phyloP scores from a whole-genome alignment of 306 rosid species.

The Sophora flavescens region DNA sequence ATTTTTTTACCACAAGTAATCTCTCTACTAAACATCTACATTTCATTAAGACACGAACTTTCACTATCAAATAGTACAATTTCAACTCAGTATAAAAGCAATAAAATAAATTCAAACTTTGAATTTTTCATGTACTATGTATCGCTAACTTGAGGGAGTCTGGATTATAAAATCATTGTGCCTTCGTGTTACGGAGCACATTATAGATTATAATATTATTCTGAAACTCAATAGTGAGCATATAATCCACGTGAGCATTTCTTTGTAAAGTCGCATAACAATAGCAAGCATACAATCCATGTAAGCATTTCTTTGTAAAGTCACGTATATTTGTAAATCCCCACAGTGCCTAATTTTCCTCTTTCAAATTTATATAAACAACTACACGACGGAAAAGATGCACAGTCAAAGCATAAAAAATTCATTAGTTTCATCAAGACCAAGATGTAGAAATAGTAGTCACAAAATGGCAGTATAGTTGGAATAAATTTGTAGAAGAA shows the following conservation, averaged over 20 bases:
- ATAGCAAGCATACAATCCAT: conserved; percentile 5
- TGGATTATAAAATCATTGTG: background rate
- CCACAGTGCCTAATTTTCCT: background rate
- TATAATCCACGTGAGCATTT: background rate
- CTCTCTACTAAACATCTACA: background rate
- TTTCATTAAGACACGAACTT: conserved; percentile 16
- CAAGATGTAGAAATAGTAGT: conserved; percentile 27
- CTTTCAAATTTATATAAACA: conserved; percentile 19
- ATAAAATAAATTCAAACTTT: conserved; percentile 4
- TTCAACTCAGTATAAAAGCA: background rate
- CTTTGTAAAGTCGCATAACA: background rate
- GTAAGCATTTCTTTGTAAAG: background rate
- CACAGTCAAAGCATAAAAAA: conserved; percentile 12
- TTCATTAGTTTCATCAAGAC: conserved; percentile 37
- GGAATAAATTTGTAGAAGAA: conserved; percentile 44
- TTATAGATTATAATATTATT: background rate
- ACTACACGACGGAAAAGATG: conserved; percentile 19
- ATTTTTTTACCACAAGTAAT: conserved; percentile 8
- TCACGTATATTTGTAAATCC: background rate
- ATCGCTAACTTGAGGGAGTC: background rate
- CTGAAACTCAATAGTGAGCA: conserved; percentile 5
- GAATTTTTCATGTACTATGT: background rate
- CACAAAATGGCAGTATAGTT: background rate
- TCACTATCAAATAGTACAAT: background rate
- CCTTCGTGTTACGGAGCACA: background rate